These are phyloP conservation scores for Grigorovia transvaalensis DNA, from an alignment of 805 yeast genomes.

Conservation along the genomic window DNA sequence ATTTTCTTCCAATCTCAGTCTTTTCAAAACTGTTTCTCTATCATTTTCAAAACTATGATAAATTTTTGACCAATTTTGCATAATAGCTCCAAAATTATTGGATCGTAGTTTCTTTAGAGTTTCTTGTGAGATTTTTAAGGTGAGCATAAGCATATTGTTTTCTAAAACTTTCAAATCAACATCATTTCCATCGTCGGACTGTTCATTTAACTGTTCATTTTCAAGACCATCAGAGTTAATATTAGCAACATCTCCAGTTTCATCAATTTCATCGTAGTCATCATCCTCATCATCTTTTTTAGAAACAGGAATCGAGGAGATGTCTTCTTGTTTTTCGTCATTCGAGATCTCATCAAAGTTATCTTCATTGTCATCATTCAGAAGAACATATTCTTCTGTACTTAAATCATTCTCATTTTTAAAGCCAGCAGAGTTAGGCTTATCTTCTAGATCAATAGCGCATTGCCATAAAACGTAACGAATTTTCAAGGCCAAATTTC, in stretches of 20 bases:
- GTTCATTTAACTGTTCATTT: neutral
- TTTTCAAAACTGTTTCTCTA: conserved; percentile 58
- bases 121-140: conserved; percentile 28
- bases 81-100: conserved; percentile 29
- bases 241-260: conserved; percentile 5
- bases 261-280: conserved; percentile 6
- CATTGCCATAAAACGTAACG: conserved; percentile 65
- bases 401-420: conserved; percentile 6
- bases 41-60: conserved; percentile 74
- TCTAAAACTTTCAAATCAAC: neutral
- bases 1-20: conserved; percentile 68
- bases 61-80: conserved; percentile 58
- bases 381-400: conserved; percentile 7
- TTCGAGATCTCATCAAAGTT: neutral
- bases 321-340: conserved; percentile 1
- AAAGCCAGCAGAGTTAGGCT: conserved; percentile 20
- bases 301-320: neutral
- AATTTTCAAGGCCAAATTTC: conserved; percentile 52
- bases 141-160: conserved; percentile 14
- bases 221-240: conserved; percentile 9
- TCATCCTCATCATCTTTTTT: conserved; percentile 4
- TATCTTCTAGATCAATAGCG: conserved; percentile 27
- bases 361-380: conserved; percentile 6
- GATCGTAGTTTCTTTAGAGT: conserved; percentile 27
- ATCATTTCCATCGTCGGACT: neutral